These are phyloP conservation scores for Solanum pimpinellifolium DNA, from an alignment of 257 asterid species.

Conservation along the genomic window DNA sequence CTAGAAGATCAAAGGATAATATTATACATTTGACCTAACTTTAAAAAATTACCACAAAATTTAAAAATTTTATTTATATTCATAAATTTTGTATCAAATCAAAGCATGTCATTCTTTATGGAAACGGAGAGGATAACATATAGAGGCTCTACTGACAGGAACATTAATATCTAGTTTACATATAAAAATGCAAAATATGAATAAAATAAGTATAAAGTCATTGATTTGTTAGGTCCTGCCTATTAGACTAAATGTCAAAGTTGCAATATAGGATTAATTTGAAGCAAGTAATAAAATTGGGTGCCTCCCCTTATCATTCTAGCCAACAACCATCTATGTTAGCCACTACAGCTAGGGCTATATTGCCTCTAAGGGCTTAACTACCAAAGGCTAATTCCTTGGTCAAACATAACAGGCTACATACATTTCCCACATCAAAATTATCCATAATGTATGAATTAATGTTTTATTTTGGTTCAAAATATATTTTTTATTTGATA, in stretches of 20 bases:
- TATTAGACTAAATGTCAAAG: neutral
- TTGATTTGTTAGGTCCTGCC: neutral
- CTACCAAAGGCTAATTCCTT: neutral
- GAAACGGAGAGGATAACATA: no score
- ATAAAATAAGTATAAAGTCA: neutral
- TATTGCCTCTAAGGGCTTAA: neutral
- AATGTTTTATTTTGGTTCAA: no score
- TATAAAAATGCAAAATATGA: neutral
- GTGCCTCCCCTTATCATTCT: neutral
- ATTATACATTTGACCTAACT: no score
- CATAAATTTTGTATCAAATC: accelerated
- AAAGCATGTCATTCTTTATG: no score
- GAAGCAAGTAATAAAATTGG: neutral
- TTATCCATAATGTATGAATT: no score
- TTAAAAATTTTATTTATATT: no score
- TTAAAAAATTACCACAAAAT: no score
- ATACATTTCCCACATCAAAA: neutral
- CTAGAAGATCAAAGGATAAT: no score
- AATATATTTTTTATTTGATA: no score
- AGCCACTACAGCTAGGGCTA: neutral
- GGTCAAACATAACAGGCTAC: neutral
- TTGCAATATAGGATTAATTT: neutral
- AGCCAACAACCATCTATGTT: neutral
- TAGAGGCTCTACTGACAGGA: no score
- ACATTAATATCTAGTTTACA: neutral